These are phyloP conservation scores for Stagonosporopsis chrysanthemi DNA, from an alignment of 2,329 filamentous ascomycete genomes.

Conservation along the genomic window DNA sequence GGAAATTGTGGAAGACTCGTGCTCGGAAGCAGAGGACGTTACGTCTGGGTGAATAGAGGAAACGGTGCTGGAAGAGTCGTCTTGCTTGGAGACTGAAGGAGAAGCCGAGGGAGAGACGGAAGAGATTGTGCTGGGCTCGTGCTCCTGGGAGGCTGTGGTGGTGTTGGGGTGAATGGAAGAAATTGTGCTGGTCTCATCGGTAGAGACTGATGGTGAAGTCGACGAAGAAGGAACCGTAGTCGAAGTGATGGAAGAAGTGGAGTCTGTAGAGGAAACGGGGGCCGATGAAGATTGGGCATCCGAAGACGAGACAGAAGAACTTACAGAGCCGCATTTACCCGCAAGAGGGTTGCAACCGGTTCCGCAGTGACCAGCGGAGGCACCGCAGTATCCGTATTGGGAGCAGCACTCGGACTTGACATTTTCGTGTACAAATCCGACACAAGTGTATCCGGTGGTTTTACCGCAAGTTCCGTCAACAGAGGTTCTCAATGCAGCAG, in stretches of 20 bases:
- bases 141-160: conserved; percentile 16
- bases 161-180: conserved; percentile 12
- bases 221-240: conserved; percentile 19
- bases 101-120: conserved; percentile 10
- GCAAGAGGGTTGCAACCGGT: conserved; percentile 44
- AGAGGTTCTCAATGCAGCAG: conserved; percentile 23
- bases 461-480: conserved; percentile 37
- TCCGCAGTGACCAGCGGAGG: conserved; percentile 40
- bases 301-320: conserved; percentile 21
- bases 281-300: conserved; percentile 18
- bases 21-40: conserved; percentile 17
- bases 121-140: conserved; percentile 12
- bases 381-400: conserved; percentile 53
- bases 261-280: conserved; percentile 16
- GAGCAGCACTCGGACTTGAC: conserved; percentile 56
- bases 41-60: conserved; percentile 17
- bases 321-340: conserved; percentile 26
- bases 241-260: conserved; percentile 14
- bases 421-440: conserved; percentile 26
- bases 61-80: conserved; percentile 9
- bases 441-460: conserved; percentile 35
- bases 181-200: conserved; percentile 12
- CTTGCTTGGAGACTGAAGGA: conserved; percentile 12
- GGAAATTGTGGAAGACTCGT: conserved; percentile 7
- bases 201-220: conserved; percentile 20